Evolutionary conservation across 1,284 basidiomycete species (phyloP), one percentile per base, ranked within the genome.

Genomic region (Ceratobasidium sp.): DNA sequence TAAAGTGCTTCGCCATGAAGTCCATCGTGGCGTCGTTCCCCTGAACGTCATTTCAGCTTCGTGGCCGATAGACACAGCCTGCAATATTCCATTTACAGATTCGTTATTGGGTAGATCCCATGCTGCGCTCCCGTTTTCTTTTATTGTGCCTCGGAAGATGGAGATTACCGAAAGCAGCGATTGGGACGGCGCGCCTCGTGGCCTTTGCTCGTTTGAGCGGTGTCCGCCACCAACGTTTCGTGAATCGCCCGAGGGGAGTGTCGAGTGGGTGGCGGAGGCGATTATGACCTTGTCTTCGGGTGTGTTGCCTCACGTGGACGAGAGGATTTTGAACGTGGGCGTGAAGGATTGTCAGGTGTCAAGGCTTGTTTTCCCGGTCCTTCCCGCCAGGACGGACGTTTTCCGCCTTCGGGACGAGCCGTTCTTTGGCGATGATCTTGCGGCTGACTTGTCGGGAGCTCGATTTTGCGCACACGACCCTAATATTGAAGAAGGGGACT

Each of bases 191-290:
- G 64, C 52, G n/a, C 64, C 64, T 43, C 64, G 64, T 9, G 52
- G 55, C 16, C 23, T 55, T 1, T 67, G 64, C 26, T 30, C 21
- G 21, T 6, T 55, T 21, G 26, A 46, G 8, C 64, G 50, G 1
- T 46, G 38, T 38, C 64, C 64, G 2, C 64, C 64, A 13, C 41
- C 66, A 6, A 57, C 52, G 11, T n/a, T 47, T 1, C 66, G 54
- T 2, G 43, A 57, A 16, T 69, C 21, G 41, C 41, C 23, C 0
- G 23, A 44, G n/a, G 66, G 52, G 11, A 69, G 54, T 18, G 54
- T 69, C 38, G 52, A 69, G 52, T 69, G 66, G 66, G 54, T 69
- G 9, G 54, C 43, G 18, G 66, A 69, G 28, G 66, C 66, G 11
- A 26, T 69, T 38, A 30, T 69, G 21, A 30, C 21, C 23, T 52